Conservation (phyloP, 176 grass and related monocot genomes). For the Cymbopogon citratus region DNA sequence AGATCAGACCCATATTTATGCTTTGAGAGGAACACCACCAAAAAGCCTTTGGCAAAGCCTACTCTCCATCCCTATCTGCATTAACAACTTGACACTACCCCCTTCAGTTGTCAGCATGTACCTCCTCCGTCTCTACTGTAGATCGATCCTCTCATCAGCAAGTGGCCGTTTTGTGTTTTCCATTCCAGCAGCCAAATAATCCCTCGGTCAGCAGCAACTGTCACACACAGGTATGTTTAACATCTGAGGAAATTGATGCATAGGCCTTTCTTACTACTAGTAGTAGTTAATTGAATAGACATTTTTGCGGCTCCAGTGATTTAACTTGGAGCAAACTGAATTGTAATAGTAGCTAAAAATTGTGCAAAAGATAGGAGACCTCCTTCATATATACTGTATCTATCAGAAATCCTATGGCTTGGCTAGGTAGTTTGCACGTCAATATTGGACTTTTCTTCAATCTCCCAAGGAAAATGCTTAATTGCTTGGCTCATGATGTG, state of each 20-base stretch:
- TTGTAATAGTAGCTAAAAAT: no score
- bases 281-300: background rate
- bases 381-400: no score
- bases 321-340: no score
- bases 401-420: no score
- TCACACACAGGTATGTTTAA: background rate
- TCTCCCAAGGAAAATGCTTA: background rate
- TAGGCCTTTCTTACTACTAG: background rate
- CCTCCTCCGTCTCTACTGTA: no score
- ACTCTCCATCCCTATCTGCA: conserved; percentile 43
- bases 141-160: conserved; percentile 20
- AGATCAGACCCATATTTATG: conserved; percentile 50
- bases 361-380: no score
- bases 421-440: background rate
- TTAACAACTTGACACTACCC: conserved; percentile 32
- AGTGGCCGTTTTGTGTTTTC: background rate
- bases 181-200: background rate
- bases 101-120: conserved; percentile 23
- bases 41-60: conserved; percentile 42
- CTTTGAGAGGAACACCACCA: conserved; percentile 36
- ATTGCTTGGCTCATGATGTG: background rate
- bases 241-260: background rate
- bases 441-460: background rate
- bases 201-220: background rate
- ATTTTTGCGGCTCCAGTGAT: background rate